These are phyloP conservation scores for Melanomma pulvis-pyrius DNA, from an alignment of 495 filamentous ascomycete genomes.

Conservation along the genomic window DNA sequence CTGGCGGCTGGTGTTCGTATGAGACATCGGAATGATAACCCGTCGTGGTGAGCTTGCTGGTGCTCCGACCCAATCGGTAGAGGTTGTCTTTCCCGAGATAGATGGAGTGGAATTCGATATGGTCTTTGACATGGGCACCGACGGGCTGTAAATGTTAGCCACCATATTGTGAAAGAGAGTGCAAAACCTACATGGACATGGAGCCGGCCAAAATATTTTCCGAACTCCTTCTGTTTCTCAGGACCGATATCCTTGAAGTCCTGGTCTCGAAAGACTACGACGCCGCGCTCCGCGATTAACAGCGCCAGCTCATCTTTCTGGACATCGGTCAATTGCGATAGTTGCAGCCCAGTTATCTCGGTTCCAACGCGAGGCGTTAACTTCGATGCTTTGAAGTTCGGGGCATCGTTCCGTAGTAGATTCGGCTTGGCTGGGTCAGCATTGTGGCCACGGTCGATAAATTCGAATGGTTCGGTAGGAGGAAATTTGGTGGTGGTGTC, in stretches of 20 bases:
- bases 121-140: constrained; percentile 32
- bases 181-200: constrained; percentile 27
- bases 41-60: constrained; percentile 19
- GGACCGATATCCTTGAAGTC: constrained; percentile 41
- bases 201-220: constrained; percentile 28
- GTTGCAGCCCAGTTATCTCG: constrained; percentile 69
- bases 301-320: constrained; percentile 76
- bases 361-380: constrained; percentile 69
- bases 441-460: constrained; percentile 60
- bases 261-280: constrained; percentile 73
- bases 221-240: constrained; percentile 27
- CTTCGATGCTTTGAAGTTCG: constrained; percentile 5
- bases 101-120: constrained; percentile 33
- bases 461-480: constrained; percentile 61
- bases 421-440: constrained; percentile 57
- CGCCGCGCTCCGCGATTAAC: constrained; percentile 68
- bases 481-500: constrained; percentile 63
- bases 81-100: constrained; percentile 30
- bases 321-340: constrained; percentile 63
- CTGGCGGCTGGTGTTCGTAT: constrained; percentile 32
- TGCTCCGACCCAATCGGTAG: constrained; percentile 21
- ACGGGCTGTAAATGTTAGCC: constrained; percentile 13
- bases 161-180: not conserved
- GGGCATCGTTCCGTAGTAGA: constrained; percentile 10
- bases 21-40: constrained; percentile 36